Percentiles rank a stretch among this genome's conserved stretches.
Conservation (phyloP, 495 filamentous ascomycete genomes). For the Collariella sp. region DNA sequence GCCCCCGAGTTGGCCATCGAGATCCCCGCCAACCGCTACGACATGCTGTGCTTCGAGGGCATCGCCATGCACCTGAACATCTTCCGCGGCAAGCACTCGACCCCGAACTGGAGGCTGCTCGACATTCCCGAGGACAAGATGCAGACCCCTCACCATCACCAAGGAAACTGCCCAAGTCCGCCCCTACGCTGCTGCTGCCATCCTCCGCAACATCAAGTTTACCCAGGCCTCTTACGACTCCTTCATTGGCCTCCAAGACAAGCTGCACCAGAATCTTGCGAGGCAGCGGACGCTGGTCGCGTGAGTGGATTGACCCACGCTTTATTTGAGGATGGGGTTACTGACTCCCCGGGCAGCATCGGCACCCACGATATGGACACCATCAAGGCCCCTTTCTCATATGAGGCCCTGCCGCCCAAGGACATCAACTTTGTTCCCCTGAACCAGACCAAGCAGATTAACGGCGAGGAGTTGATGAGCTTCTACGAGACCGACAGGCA, state of each 20-base stretch:
- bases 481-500: conserved; percentile 92
- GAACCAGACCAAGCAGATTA: conserved; percentile 83
- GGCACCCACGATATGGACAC: conserved; percentile 96
- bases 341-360: conserved; percentile 40
- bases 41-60: conserved; percentile 97
- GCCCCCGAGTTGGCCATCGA: conserved; percentile 94
- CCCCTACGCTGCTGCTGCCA: conserved; percentile 77
- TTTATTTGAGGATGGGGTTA: not conserved
- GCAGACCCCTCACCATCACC: conserved; percentile 68
- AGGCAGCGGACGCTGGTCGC: conserved; percentile 86
- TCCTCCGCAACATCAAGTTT: conserved; percentile 86
- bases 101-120: conserved; percentile 70
- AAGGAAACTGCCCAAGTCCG: conserved; percentile 73
- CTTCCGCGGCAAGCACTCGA: conserved; percentile 64
- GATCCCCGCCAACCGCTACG: conserved; percentile 97
- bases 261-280: conserved; percentile 93
- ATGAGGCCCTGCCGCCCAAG: conserved; percentile 85
- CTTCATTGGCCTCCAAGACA: conserved; percentile 97
- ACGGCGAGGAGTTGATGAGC: conserved; percentile 79
- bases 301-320: conserved; percentile 11
- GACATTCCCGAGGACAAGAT: conserved; percentile 63
- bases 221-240: conserved; percentile 84
- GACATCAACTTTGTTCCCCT: conserved; percentile 85
- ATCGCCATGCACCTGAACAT: conserved; percentile 93
- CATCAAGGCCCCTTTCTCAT: conserved; percentile 89